Evolutionary conservation across 306 rosid species (phyloP).

Genomic region (Erythrophleum fordii): DNA sequence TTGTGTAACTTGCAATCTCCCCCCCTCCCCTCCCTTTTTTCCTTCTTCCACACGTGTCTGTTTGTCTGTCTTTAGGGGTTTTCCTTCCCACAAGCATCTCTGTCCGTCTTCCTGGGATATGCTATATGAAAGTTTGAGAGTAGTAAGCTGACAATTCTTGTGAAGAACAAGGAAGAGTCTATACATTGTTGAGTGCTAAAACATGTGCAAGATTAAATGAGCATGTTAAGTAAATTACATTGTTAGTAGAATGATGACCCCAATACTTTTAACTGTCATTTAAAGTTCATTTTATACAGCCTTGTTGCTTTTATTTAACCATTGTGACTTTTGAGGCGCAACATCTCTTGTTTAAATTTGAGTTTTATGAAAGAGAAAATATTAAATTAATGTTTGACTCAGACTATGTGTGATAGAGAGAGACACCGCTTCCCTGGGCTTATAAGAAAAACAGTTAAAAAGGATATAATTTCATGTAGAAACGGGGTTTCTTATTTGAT

Average conservation of each 20-base stretch:
- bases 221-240: neutral
- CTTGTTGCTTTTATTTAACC: neutral
- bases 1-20: neutral
- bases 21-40: too few relatives aligned
- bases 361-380: neutral
- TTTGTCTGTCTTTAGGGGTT: neutral
- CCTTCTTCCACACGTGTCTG: neutral
- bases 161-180: neutral
- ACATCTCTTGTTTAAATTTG: neutral
- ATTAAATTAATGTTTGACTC: neutral
- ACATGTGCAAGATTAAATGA: neutral
- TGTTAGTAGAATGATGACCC: neutral
- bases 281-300: neutral
- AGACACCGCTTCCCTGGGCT: too few relatives aligned
- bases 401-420: neutral
- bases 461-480: neutral
- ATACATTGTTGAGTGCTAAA: neutral
- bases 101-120: neutral
- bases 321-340: neutral
- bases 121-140: neutral
- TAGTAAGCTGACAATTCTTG: neutral
- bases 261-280: neutral
- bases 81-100: neutral
- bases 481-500: too few relatives aligned
- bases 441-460: too few relatives aligned